These are phyloP conservation scores for Melanopsichium pennsylvanicum DNA, from an alignment of 1,284 basidiomycete species.

Conservation along the genomic window DNA sequence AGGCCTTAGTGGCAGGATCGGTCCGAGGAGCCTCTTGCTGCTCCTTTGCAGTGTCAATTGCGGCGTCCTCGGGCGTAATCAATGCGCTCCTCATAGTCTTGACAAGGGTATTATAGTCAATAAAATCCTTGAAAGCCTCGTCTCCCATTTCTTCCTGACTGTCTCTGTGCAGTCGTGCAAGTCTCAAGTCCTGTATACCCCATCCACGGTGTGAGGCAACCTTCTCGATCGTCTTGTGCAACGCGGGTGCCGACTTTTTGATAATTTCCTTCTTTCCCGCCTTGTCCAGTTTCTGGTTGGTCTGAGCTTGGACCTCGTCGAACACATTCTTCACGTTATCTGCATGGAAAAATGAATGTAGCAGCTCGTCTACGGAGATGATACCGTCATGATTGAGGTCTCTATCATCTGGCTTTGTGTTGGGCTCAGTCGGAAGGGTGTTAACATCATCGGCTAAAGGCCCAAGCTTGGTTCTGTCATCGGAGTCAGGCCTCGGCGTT, in stretches of 20 bases:
- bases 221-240: constrained; percentile 39
- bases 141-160: background rate
- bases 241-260: constrained; percentile 18
- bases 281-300: constrained; percentile 5
- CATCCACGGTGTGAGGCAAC: constrained; percentile 28
- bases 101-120: constrained; percentile 42
- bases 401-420: background rate
- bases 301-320: constrained; percentile 4
- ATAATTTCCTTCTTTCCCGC: constrained; percentile 31
- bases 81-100: constrained; percentile 34
- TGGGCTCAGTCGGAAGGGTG: no score
- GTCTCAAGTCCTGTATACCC: constrained; percentile 28
- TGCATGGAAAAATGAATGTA: constrained; percentile 37
- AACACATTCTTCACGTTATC: constrained; percentile 14
- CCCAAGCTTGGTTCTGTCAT: background rate
- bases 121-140: constrained; percentile 22
- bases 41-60: constrained; percentile 1
- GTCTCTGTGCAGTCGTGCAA: constrained; percentile 11
- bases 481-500: background rate
- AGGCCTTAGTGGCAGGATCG: constrained; percentile 12
- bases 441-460: no score
- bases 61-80: constrained; percentile 17
- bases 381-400: constrained; percentile 14
- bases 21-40: constrained; percentile 3
- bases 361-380: constrained; percentile 26